These are phyloP conservation scores for Sporisorium scitamineum DNA, from an alignment of 1,284 basidiomycete species.

Conservation along the genomic window DNA sequence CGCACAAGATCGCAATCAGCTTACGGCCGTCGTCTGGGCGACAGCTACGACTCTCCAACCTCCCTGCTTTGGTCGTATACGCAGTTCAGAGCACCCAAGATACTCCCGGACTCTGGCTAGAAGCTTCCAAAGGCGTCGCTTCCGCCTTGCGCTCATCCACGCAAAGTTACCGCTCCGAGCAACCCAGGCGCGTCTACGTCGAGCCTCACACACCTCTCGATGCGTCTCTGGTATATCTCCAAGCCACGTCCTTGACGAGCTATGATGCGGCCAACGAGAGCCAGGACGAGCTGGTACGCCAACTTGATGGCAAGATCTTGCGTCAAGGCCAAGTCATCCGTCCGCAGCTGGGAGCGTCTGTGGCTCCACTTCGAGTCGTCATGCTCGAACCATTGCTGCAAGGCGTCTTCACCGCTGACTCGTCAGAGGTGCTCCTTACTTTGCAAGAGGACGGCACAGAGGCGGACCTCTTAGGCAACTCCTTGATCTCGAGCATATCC, in stretches of 20 bases:
- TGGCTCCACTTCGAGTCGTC: conserved; percentile 34
- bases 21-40: conserved; percentile 30
- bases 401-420: conserved; percentile 40
- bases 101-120: conserved; percentile 25
- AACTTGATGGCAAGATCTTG: conserved; percentile 47
- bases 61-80: conserved; percentile 24
- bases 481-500: conserved; percentile 29
- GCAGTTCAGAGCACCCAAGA: conserved; percentile 29
- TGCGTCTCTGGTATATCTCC: conserved; percentile 51
- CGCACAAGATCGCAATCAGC: conserved; percentile 16
- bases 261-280: conserved; percentile 29
- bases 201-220: conserved; percentile 30
- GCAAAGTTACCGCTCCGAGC: conserved; percentile 18
- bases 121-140: conserved; percentile 30
- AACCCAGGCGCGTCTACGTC: conserved; percentile 19
- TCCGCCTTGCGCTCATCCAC: conserved; percentile 14
- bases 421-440: conserved; percentile 49
- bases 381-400: conserved; percentile 65
- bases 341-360: conserved; percentile 10
- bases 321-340: conserved; percentile 45
- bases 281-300: conserved; percentile 30
- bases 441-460: conserved; percentile 29
- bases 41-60: conserved; percentile 12
- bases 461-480: conserved; percentile 16
- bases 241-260: conserved; percentile 39